These are phyloP conservation scores for Pythium aquatile DNA, from an alignment of 352 stramenopile species.

Conservation along the genomic window DNA sequence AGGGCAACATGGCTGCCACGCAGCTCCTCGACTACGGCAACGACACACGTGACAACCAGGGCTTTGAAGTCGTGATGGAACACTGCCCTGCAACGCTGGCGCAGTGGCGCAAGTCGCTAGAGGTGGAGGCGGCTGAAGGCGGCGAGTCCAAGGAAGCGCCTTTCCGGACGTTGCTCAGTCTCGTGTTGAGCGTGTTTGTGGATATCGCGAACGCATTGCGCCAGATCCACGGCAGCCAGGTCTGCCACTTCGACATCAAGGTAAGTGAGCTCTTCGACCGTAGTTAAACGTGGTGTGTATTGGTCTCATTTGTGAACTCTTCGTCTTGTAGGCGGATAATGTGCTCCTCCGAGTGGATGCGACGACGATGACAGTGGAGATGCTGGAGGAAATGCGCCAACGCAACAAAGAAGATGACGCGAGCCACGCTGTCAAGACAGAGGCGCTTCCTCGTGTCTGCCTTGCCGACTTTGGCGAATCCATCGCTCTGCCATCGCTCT, in stretches of 20 bases:
- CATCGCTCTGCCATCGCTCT: constrained; percentile 19
- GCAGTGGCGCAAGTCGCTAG: constrained; percentile 39
- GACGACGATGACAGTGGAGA: constrained; percentile 31
- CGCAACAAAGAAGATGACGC: constrained; percentile 26
- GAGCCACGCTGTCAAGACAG: constrained; percentile 11
- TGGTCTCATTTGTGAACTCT: background rate
- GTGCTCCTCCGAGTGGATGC: constrained; percentile 46
- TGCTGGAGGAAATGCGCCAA: constrained; percentile 26
- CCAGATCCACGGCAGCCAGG: constrained; percentile 39
- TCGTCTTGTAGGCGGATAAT: constrained; percentile 50
- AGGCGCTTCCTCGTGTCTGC: constrained; percentile 33
- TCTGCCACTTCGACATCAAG: constrained; percentile 79
- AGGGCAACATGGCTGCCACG: constrained; percentile 44
- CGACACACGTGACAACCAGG: constrained; percentile 29
- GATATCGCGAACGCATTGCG: constrained; percentile 34
- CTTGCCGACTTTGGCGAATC: constrained; percentile 78
- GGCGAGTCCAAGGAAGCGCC: constrained; percentile 16
- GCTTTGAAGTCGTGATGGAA: constrained; percentile 60
- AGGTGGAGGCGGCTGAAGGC: no score
- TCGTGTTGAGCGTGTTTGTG: constrained; percentile 46
- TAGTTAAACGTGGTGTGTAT: background rate
- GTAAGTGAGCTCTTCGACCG: constrained; percentile 17
- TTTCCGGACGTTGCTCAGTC: constrained; percentile 42
- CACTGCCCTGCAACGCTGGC: constrained; percentile 52
- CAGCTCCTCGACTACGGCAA: constrained; percentile 68